phyloP scores from a whole-genome alignment of 345 rosid species.

The Acer saccharum region DNA sequence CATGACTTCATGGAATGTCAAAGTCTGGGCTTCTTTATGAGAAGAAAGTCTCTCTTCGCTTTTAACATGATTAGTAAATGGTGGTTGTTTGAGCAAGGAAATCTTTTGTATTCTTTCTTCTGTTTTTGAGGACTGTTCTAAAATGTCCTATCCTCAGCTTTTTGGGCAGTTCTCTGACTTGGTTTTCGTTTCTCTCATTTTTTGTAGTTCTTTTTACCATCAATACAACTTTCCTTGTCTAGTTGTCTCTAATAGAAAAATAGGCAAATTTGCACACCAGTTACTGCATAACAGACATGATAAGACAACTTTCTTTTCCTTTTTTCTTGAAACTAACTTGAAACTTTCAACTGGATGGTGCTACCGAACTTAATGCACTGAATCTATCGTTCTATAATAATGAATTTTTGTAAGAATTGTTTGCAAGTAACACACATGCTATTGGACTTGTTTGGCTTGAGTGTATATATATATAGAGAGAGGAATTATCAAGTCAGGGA shows the following conservation, averaged over 20 bases:
- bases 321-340: neutral
- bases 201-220: neutral
- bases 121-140: neutral
- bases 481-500: no score
- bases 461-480: no score
- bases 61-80: neutral
- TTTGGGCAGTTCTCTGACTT: neutral
- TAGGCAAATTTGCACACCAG: neutral
- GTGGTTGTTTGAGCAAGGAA: neutral
- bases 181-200: neutral
- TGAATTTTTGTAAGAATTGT: neutral
- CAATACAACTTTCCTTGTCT: neutral
- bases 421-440: neutral
- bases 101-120: neutral
- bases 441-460: neutral
- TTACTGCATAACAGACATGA: neutral
- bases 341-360: neutral
- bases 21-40: neutral
- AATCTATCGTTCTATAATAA: neutral
- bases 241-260: neutral
- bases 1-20: neutral
- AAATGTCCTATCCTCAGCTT: neutral
- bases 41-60: neutral
- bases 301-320: neutral
- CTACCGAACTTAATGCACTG: neutral